Base-by-base conservation (phyloP, 2,329 filamentous ascomycete species). In the Neodidymelliopsis sp. region DNA sequence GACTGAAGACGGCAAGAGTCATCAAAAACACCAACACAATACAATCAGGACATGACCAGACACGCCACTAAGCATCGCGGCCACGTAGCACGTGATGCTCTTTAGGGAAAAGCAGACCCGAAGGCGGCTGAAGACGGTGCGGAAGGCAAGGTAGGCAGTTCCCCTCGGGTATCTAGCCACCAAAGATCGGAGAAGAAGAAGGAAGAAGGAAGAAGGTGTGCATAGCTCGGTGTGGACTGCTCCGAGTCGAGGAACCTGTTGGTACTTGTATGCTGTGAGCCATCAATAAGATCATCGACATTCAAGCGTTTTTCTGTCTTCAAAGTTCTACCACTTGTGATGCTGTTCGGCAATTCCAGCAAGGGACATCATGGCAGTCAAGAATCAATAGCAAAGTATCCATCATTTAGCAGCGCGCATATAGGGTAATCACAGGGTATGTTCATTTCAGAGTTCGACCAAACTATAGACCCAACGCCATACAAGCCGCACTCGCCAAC, bases 401-500 rank as follows among this genome's bases (percentile, higher is more conserved):
- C n/a, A n/a, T n/a, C n/a, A n/a, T n/a, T n/a, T n/a, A n/a, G n/a
- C n/a, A n/a, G n/a, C n/a, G n/a, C n/a, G n/a, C 6, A 22, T 6
- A 16, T 28, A 13, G 16, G 28, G 19, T 12, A 44, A 25, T 28
- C 19, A 41, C 38, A 48, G 54, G 54, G 47, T 54, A 54, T 54
- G 44, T 38, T 48, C 45, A 40, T 33, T 43, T 31, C 39, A 38
- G 16, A 28, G 28, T 13, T 25, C 6, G n/a, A 19, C 6, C 38
- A 30, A 30, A 48, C 40, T 45, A 55, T 27, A 16, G 20, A 31
- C 27, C 15, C 37, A 52, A 44, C 45, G 25, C 38, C 42, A 19
- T 30, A 23, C 27, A 24, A 23, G 12, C 11, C 36, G 18, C 15
- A 4, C n/a, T 5, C 33, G 23, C 3, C 24, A 28, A 28, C 10